Evolutionary conservation across 192 early-diverging fungal genomes (phyloP), one percentile per base, ranked within the genome.

Genomic region (Coemansia reversa): DNA sequence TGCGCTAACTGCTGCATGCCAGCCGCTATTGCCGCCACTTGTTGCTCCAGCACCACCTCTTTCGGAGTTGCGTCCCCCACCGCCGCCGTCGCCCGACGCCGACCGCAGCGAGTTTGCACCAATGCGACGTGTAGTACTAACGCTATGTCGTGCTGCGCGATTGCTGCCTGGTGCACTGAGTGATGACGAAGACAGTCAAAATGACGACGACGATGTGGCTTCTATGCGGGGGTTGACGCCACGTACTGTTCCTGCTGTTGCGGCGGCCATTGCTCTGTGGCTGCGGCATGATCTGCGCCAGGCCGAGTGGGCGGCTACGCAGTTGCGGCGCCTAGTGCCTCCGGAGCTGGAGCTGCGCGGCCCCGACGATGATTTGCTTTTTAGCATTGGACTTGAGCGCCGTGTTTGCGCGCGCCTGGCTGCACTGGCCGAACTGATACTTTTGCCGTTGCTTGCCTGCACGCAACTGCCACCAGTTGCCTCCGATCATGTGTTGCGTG

Each of bases 61-160:
- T 16, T 45, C 39, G 12, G 39, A 9, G 14, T 45, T 45, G 39
- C 39, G 39, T 45, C 39, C 39, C 12, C 39, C 39, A 45, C 39
- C 39, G 1, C 39, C 39, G 3, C 39, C 39, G 14, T 45, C 39
- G 39, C 12, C 39, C 28, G 24, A 30, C 9, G n/a, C 52, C 0
- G 76, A 79, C 29, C 52, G 22, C 4, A 25, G 22, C 12, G 76
- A 79, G 61, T 58, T 79, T 28, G 67, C 54, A 4, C 60, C 66
- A 1, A 28, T 70, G 7, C 39, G 48, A 47, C 63, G 69, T 6
- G 47, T 79, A 2, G 63, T 58, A 4, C 33, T 45, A n/a, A 60
- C 23, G 9, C 48, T 69, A 19, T 60, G 76, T 50, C 29, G 24
- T 4, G 70, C 76, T 0, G 65, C 76, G 18, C 55, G 60, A 12